phyloP scores from a whole-genome alignment of 345 rosid species.

The Acer yangbiense region DNA sequence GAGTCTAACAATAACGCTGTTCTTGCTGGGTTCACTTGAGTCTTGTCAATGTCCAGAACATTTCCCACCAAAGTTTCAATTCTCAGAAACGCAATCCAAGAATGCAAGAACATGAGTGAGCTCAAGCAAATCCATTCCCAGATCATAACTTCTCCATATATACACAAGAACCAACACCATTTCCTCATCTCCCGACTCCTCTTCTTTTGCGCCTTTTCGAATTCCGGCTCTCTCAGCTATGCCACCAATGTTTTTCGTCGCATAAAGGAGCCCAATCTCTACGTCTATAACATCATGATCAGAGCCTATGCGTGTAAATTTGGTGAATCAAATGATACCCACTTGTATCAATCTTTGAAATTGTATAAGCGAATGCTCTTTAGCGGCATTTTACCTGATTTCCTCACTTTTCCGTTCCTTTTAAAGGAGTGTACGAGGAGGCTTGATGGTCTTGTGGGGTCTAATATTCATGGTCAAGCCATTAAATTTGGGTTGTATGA shows the following conservation, averaged over 20 bases:
- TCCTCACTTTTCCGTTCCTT: constrained; percentile 60
- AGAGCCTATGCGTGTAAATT: constrained; percentile 45
- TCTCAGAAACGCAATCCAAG: constrained; percentile 24
- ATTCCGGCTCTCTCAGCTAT: constrained; percentile 41
- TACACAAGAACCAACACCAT: constrained; percentile 22
- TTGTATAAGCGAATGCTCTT: constrained; percentile 49
- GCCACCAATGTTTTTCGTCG: constrained; percentile 40
- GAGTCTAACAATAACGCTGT: not conserved
- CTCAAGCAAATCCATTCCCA: constrained; percentile 52
- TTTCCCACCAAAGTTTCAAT: constrained; percentile 10
- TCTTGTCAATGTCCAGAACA: not conserved
- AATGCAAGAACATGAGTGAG: constrained; percentile 36
- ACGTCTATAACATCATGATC: constrained; percentile 54
- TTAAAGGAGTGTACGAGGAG: constrained; percentile 52
- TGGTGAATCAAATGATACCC: not conserved
- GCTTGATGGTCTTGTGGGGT: constrained; percentile 32
- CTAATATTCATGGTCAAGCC: constrained; percentile 42
- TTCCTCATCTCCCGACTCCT: constrained; percentile 52
- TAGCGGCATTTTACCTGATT: constrained; percentile 45
- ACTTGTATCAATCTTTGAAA: constrained; percentile 18
- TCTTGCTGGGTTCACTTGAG: not conserved
- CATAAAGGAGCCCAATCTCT: constrained; percentile 35
- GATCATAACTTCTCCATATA: constrained; percentile 36
- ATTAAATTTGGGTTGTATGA: constrained; percentile 39
- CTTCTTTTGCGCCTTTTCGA: constrained; percentile 46